A percentile compares a stretch with the other conserved stretches of the same genome.
These are phyloP conservation scores for Colletotrichum sp. DNA, from an alignment of 2,329 filamentous ascomycete genomes.

Conservation along the genomic window DNA sequence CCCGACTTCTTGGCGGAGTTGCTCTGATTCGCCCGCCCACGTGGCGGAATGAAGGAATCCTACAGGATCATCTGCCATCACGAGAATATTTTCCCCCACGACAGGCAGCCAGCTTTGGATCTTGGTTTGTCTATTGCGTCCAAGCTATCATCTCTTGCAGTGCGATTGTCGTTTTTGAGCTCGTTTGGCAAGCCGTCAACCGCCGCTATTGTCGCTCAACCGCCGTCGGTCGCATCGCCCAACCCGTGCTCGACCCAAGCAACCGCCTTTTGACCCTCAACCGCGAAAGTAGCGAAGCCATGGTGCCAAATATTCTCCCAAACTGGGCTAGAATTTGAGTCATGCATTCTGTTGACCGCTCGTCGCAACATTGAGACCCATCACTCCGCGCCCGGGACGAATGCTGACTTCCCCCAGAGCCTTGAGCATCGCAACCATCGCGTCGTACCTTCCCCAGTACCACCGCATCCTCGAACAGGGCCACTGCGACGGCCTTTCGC, in stretches of 20 bases:
- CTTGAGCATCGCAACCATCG: background rate
- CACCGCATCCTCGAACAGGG: background rate
- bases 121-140: background rate
- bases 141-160: no score
- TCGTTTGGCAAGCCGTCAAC: background rate
- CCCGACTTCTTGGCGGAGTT: background rate
- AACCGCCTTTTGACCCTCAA: background rate
- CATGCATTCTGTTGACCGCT: background rate
- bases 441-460: background rate
- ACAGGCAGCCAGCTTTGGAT: background rate
- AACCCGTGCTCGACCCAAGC: background rate
- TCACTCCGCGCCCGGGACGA: accelerated
- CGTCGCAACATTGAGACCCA: background rate
- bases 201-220: background rate
- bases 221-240: background rate
- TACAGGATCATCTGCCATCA: background rate
- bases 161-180: background rate
- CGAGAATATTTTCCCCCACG: background rate
- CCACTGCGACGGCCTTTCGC: background rate
- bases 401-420: background rate
- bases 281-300: background rate
- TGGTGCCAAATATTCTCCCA: background rate
- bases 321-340: background rate
- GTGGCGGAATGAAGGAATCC: background rate
- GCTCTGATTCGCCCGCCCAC: background rate